Percentiles rank a stretch among this genome's conserved stretches.
Evolutionary conservation across 257 asterid genomes (phyloP).

Genomic region (Linaria vulgaris): DNA sequence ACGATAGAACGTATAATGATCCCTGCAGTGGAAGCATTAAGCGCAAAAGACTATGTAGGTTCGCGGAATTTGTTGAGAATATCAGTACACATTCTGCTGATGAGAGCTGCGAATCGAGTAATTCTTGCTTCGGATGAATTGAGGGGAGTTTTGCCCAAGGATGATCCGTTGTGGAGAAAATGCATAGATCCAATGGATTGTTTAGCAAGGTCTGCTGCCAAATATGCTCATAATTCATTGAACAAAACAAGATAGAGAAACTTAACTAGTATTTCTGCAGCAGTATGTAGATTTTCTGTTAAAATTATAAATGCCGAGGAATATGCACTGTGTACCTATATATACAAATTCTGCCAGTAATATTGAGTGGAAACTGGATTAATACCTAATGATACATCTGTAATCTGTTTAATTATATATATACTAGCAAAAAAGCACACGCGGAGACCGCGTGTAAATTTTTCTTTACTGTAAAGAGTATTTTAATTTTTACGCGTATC

Average conservation of each 20-base stretch:
- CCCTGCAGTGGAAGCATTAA: conserved; percentile 68
- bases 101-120: conserved; percentile 60
- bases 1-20: conserved; percentile 57
- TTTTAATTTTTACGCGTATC: no score
- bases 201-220: conserved; percentile 47
- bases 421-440: no score
- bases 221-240: conserved; percentile 36
- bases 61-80: conserved; percentile 70
- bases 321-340: no score
- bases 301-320: no score
- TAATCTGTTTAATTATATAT: no score
- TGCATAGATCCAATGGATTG: conserved; percentile 41
- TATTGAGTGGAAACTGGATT: no score
- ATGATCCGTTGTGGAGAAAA: conserved; percentile 66
- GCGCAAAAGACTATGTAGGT: conserved; percentile 61
- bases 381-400: no score
- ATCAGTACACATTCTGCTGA: conserved; percentile 58
- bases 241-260: background rate
- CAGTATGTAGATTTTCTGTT: no score
- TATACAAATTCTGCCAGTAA: no score
- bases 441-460: no score
- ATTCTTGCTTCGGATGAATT: conserved; percentile 74
- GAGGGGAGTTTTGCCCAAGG: conserved; percentile 54
- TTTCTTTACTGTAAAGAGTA: no score
- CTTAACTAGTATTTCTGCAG: no score